phyloP scores from a whole-genome alignment of 2,329 filamentous ascomycete genomes.

The Colletotrichum limetticola region DNA sequence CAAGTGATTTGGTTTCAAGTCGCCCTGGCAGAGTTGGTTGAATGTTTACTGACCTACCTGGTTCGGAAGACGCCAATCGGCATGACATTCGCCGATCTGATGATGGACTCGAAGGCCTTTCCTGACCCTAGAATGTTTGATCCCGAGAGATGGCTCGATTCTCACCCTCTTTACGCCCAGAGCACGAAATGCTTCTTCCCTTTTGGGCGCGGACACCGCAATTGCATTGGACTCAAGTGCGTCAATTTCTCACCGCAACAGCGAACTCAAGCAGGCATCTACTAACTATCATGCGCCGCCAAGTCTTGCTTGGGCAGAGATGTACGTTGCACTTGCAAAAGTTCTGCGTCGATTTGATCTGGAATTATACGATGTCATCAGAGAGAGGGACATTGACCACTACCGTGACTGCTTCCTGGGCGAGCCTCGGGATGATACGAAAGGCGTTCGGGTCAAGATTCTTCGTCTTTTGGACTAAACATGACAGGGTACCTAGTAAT shows the following conservation, averaged over 20 bases:
- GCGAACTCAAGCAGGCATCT: not conserved
- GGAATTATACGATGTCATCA: constrained; percentile 38
- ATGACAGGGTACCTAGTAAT: not conserved
- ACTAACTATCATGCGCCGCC: not conserved
- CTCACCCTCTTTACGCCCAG: not conserved
- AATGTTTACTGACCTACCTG: not conserved
- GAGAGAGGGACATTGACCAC: constrained; percentile 13
- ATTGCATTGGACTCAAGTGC: not conserved
- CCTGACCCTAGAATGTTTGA: not conserved
- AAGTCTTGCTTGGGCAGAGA: constrained; percentile 1
- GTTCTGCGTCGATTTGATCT: constrained; percentile 34
- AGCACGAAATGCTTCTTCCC: not conserved
- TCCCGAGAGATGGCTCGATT: not conserved
- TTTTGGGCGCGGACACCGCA: not conserved
- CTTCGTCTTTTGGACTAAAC: constrained; percentile 39
- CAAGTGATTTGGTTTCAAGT: not conserved
- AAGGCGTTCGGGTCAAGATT: constrained; percentile 32
- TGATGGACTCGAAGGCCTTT: not conserved
- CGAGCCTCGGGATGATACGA: constrained; percentile 8
- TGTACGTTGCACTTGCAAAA: constrained; percentile 15
- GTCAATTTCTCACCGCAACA: not conserved
- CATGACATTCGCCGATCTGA: not conserved
- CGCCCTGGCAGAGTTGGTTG: not conserved
- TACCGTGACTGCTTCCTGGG: constrained; percentile 17
- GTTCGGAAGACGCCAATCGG: not conserved